Percentiles rank a stretch among this genome's conserved stretches.
Evolutionary conservation across 495 filamentous ascomycete genomes (phyloP).

Genomic region (Aspergillus cavernicola): DNA sequence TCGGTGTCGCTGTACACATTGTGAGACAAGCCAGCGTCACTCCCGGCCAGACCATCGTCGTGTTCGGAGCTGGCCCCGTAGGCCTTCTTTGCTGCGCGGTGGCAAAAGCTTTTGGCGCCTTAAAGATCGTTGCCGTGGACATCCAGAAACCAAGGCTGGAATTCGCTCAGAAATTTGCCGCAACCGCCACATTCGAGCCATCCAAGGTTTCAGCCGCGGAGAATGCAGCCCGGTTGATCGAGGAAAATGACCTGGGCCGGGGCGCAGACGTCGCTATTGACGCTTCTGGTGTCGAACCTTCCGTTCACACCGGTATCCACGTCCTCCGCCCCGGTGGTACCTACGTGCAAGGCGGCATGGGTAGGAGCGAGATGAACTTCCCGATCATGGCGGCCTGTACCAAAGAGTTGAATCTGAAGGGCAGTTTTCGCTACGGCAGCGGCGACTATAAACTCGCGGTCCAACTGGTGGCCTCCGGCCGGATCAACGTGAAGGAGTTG

Average conservation of each 20-base stretch:
- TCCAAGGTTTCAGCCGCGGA: slow-evolving; percentile 30
- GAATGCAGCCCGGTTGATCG: slow-evolving; percentile 40
- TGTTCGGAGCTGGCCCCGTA: slow-evolving; percentile 54
- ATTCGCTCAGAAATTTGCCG: slow-evolving; percentile 49
- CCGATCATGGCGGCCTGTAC: slow-evolving; percentile 55
- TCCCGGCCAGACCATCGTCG: slow-evolving; percentile 48
- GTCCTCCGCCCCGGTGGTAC: slow-evolving; percentile 51
- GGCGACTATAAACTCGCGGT: slow-evolving; percentile 55
- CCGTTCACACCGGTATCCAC: slow-evolving; percentile 51
- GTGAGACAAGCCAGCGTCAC: slow-evolving; percentile 42
- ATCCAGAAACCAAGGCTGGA: slow-evolving; percentile 48
- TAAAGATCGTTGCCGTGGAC: slow-evolving; percentile 52
- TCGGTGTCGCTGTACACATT: slow-evolving; percentile 55
- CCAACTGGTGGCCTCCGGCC: slow-evolving; percentile 47
- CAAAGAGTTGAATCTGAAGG: slow-evolving; percentile 50
- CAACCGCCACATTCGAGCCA: slow-evolving; percentile 42
- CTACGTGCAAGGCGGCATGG: slow-evolving; percentile 61
- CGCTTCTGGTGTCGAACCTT: slow-evolving; percentile 52
- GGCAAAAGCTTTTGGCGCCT: slow-evolving; percentile 50
- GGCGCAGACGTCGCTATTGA: slow-evolving; percentile 57
- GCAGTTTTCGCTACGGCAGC: slow-evolving; percentile 52
- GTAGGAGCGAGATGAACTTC: slow-evolving; percentile 51
- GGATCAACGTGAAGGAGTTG: slow-evolving; percentile 47
- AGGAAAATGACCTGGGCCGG: slow-evolving; percentile 40
- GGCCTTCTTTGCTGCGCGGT: slow-evolving; percentile 53